Evolutionary conservation across 2,329 filamentous ascomycete genomes (phyloP).

Genomic region (Alternaria viburni): DNA sequence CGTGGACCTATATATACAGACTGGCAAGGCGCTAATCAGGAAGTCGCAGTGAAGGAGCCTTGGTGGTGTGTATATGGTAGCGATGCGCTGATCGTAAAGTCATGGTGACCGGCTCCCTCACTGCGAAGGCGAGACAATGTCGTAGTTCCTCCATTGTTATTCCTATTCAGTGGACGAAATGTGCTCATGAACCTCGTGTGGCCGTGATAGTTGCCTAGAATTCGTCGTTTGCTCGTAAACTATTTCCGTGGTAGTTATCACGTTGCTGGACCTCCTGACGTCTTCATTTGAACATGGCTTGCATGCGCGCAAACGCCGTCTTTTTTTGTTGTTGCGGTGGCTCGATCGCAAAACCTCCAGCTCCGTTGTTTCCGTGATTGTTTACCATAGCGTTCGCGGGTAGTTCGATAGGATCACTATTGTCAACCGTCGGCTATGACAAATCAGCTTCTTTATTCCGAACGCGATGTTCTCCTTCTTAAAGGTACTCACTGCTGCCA

Average conservation of each 20-base stretch:
- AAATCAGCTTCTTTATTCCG: not conserved
- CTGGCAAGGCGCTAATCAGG: not conserved
- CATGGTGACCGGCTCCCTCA: not conserved
- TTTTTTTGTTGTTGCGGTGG: not conserved
- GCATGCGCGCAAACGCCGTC: not conserved
- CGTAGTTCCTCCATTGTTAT: not conserved
- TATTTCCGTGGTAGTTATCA: not conserved
- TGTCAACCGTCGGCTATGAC: slow-evolving; percentile 5
- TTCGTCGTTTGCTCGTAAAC: not conserved
- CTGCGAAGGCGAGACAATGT: not conserved
- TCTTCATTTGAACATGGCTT: not conserved
- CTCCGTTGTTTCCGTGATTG: not conserved
- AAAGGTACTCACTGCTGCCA: slow-evolving; percentile 6
- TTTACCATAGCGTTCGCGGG: slow-evolving; percentile 2
- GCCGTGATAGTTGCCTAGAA: not conserved
- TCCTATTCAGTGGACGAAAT: not conserved
- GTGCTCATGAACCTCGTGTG: not conserved
- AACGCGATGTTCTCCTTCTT: no score
- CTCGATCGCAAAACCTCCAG: not conserved
- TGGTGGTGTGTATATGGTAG: not conserved
- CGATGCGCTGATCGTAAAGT: not conserved
- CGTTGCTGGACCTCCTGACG: not conserved
- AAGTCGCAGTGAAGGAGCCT: not conserved
- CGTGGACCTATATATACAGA: not conserved
- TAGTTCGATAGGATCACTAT: slow-evolving; percentile 15